phyloP scores from a whole-genome alignment of 2,329 filamentous ascomycete species.

The Aspergillus tamarii region DNA sequence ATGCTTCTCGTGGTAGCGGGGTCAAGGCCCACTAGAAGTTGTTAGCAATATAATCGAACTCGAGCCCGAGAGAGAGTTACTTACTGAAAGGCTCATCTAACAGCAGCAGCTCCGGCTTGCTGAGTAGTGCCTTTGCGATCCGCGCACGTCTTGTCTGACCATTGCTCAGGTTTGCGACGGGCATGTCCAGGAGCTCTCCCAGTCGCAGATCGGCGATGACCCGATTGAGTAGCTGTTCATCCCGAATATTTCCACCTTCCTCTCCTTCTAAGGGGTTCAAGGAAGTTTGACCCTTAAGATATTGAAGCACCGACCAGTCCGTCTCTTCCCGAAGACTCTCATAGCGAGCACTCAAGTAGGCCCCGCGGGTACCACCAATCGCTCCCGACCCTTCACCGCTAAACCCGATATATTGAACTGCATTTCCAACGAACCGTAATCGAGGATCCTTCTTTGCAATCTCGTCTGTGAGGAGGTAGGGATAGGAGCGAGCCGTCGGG shows the following conservation, averaged over 20 bases:
- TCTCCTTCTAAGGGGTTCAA: slow-evolving; percentile 71
- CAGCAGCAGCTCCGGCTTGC: slow-evolving; percentile 76
- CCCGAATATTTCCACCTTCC: slow-evolving; percentile 53
- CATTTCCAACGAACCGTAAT: slow-evolving; percentile 63
- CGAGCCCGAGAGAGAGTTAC: slow-evolving; percentile 20
- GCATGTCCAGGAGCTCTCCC: slow-evolving; percentile 71
- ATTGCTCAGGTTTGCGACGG: slow-evolving; percentile 88
- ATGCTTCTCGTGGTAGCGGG: slow-evolving; percentile 75
- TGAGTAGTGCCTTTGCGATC: slow-evolving; percentile 84
- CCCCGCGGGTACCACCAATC: slow-evolving; percentile 58
- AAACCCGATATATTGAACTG: slow-evolving; percentile 90
- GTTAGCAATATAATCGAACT: not conserved
- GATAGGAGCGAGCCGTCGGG: slow-evolving; percentile 74
- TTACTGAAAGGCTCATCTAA: slow-evolving; percentile 88
- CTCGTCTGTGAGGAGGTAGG: slow-evolving; percentile 69
- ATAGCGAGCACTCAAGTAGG: slow-evolving; percentile 87
- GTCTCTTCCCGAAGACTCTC: slow-evolving; percentile 84
- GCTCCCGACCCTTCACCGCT: slow-evolving; percentile 67
- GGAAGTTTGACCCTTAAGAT: slow-evolving; percentile 78
- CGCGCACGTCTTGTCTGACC: slow-evolving; percentile 85
- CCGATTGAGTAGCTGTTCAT: slow-evolving; percentile 57
- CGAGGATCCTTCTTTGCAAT: slow-evolving; percentile 55
- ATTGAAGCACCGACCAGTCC: slow-evolving; percentile 83
- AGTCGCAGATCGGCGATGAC: slow-evolving; percentile 74
- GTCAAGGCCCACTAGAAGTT: slow-evolving; percentile 74